Evolutionary conservation across 257 asterid species (phyloP), one percentile per base, ranked within the genome.

Genomic region (Ilex asprella): DNA sequence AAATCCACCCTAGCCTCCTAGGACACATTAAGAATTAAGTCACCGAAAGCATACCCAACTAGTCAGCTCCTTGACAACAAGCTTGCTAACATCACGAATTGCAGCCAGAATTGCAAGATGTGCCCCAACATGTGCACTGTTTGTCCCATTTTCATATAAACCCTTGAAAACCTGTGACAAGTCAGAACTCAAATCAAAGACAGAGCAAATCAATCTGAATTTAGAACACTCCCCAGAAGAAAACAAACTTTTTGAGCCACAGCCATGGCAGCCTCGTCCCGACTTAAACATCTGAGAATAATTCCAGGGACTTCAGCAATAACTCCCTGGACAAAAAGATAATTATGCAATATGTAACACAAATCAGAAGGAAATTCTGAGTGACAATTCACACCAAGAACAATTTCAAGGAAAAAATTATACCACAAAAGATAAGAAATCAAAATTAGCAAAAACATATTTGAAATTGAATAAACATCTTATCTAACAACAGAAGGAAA

Each of bases 251-350:
- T 89, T 71, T 93, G 97, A 68, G 99, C 97, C 67, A 93, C 95
- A 55, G 97, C 99, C 73, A 85, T 66, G 66, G 99, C 99, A 60
- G 96, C 97, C 83, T 89, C 95, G 60, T 93, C 99, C 68, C 97
- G 89, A 76, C 90, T 87, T 70, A 89, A 72, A 67, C 97, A 89
- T 74, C 88, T 85, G 59, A 89, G 82, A 61, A 93, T 76, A 65
- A 93, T 85, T 35, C 88, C 81, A 30, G 97, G 97, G 78, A 93
- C 99, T 82, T 93, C 99, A 56, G 92, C 85, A 73, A 93, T 70
- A 66, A 83, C 77, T 55, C 84, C 94, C 98, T 91, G 77, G 62
- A 67, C 55, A 35, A 57, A 47, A 71, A 59, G 55, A 35, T 35
- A 35, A 35, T 35, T 35, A 35, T 3, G 8, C 41, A 3, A 35